A percentile compares a stretch with the other conserved stretches of the same genome.
Evolutionary conservation across 345 rosid species (phyloP).

Genomic region (Viola odorata): DNA sequence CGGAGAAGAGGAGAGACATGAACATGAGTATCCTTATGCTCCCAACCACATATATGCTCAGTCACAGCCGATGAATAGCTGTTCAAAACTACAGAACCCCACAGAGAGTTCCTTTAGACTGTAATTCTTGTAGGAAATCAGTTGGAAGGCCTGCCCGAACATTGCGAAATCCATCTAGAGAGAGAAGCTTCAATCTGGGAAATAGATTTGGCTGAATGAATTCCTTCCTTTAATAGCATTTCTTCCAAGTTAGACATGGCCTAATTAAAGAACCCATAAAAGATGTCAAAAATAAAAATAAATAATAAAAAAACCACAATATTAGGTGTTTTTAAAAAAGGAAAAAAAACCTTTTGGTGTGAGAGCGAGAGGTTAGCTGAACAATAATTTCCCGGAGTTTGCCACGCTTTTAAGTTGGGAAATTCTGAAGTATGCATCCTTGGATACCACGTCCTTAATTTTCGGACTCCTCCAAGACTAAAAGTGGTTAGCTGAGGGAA

Average conservation of each 20-base stretch:
- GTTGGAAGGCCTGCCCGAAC: not conserved
- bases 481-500: too few relatives aligned
- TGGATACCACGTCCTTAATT: not conserved
- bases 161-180: not conserved
- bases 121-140: not conserved
- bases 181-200: not conserved
- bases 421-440: not conserved
- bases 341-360: not conserved
- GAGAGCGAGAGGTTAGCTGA: too few relatives aligned
- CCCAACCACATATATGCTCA: slow-evolving; percentile 5
- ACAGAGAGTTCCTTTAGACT: not conserved
- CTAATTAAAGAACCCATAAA: too few relatives aligned
- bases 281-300: too few relatives aligned
- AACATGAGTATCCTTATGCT: too few relatives aligned
- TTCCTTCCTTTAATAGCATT: not conserved
- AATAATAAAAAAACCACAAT: too few relatives aligned
- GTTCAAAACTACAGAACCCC: not conserved
- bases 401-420: not conserved
- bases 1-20: not conserved
- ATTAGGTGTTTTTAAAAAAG: not conserved
- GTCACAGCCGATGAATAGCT: not conserved
- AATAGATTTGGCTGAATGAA: not conserved
- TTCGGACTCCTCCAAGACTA: too few relatives aligned
- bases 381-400: too few relatives aligned
- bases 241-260: not conserved